Conservation (phyloP, 2,329 filamentous ascomycete species). For the Alternaria rosae region DNA sequence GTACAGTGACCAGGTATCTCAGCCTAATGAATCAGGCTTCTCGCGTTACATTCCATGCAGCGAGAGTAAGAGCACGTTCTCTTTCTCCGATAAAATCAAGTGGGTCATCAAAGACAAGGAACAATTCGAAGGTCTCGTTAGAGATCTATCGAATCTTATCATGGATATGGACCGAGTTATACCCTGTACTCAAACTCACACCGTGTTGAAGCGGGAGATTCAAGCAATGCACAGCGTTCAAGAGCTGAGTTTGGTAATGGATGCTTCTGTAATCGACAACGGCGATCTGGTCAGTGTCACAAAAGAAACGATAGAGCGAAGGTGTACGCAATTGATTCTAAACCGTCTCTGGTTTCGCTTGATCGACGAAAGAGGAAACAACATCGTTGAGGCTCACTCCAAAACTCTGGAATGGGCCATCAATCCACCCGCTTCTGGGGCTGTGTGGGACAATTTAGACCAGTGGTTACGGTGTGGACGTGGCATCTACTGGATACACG, state of each 20-base stretch:
- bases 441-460: background rate
- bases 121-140: background rate
- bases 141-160: background rate
- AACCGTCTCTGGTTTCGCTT: background rate
- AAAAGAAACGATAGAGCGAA: too few species aligned
- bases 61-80: too few species aligned
- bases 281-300: background rate
- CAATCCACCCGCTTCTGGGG: background rate
- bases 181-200: background rate
- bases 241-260: background rate
- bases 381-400: background rate
- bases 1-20: too few species aligned
- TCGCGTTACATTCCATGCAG: too few species aligned
- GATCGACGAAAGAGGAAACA: background rate
- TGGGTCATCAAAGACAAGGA: constrained; percentile 6
- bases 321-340: background rate
- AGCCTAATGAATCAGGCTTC: too few species aligned
- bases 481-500: constrained; percentile 1
- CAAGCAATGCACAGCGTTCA: background rate
- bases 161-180: background rate
- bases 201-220: background rate
- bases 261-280: background rate
- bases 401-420: background rate
- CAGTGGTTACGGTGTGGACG: background rate
- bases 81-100: background rate